phyloP scores from a whole-genome alignment of 192 early-diverging fungal species.

The Coemansia furcata region DNA sequence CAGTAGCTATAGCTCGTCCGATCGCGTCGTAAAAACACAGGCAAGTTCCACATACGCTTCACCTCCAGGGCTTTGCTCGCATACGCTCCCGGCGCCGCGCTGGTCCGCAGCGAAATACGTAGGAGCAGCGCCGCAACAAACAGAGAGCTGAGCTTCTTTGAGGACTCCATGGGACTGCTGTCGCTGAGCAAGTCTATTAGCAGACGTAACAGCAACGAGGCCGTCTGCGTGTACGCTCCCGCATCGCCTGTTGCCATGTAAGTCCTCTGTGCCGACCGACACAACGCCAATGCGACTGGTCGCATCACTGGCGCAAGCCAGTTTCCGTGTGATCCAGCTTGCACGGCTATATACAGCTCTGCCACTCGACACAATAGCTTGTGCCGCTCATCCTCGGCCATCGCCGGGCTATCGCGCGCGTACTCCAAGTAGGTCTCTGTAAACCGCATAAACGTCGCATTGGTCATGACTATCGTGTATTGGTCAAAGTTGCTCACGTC shows the following conservation, averaged over 20 bases:
- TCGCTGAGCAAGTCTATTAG: slow-evolving; percentile 37
- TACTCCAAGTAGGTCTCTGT: slow-evolving; percentile 36
- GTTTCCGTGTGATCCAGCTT: slow-evolving; percentile 12
- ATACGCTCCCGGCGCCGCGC: slow-evolving; percentile 39
- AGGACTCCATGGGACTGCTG: slow-evolving; percentile 18
- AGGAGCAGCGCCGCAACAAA: slow-evolving; percentile 37
- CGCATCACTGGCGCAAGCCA: slow-evolving; percentile 45
- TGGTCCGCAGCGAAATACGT: slow-evolving; percentile 41
- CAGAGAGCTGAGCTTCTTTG: slow-evolving; percentile 28
- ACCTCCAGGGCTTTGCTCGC: slow-evolving; percentile 47
- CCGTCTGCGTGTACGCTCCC: slow-evolving; percentile 31
- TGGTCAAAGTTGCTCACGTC: slow-evolving; percentile 27
- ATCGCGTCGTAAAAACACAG: slow-evolving; percentile 28
- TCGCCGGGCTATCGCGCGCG: slow-evolving; percentile 24
- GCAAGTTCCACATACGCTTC: slow-evolving; percentile 3
- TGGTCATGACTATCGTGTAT: slow-evolving; percentile 26
- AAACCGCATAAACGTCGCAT: slow-evolving; percentile 26
- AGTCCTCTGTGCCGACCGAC: slow-evolving; percentile 23
- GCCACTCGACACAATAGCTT: slow-evolving; percentile 18
- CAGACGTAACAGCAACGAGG: slow-evolving; percentile 31
- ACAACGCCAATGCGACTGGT: slow-evolving; percentile 22
- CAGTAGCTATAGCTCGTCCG: slow-evolving; percentile 40
- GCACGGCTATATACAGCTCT: slow-evolving; percentile 26
- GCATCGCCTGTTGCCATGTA: slow-evolving; percentile 12
- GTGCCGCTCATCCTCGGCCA: slow-evolving; percentile 9